A percentile compares a stretch with the other conserved stretches of the same genome.
These are phyloP conservation scores for Verticillium albo-atrum DNA, from an alignment of 2,329 filamentous ascomycete genomes.

Conservation along the genomic window DNA sequence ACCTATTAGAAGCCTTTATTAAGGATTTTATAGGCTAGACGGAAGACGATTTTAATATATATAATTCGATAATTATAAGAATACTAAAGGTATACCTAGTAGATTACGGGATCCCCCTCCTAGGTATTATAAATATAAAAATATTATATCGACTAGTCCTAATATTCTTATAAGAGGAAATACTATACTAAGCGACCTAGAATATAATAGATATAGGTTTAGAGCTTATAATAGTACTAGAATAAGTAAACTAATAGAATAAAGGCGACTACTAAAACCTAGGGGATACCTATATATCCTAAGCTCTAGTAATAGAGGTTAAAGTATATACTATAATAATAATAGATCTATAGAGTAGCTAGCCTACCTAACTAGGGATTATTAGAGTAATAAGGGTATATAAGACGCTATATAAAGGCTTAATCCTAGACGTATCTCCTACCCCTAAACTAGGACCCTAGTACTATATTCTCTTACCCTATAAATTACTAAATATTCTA, in stretches of 20 bases:
- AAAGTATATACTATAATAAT: background rate
- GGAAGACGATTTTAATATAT: background rate
- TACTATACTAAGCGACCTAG: background rate
- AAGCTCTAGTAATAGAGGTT: background rate
- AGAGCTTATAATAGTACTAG: background rate
- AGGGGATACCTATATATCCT: background rate
- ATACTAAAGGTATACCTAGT: background rate
- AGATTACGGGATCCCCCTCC: background rate
- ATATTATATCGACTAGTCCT: background rate
- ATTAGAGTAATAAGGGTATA: background rate
- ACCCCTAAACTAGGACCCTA: background rate
- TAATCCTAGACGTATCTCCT: background rate
- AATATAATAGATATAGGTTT: background rate
- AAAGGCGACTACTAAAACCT: background rate
- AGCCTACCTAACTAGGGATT: background rate
- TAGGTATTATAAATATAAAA: background rate
- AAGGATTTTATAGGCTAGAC: background rate
- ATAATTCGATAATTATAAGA: background rate
- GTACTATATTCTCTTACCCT: background rate
- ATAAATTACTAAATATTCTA: background rate
- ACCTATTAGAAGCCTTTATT: background rate
- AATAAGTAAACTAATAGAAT: background rate
- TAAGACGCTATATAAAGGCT: background rate
- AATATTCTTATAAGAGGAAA: background rate
- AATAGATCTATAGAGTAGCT: background rate